These are phyloP conservation scores for Dictyostelium capitatum DNA, from an alignment of 78 protist species.

Conservation along the genomic window DNA sequence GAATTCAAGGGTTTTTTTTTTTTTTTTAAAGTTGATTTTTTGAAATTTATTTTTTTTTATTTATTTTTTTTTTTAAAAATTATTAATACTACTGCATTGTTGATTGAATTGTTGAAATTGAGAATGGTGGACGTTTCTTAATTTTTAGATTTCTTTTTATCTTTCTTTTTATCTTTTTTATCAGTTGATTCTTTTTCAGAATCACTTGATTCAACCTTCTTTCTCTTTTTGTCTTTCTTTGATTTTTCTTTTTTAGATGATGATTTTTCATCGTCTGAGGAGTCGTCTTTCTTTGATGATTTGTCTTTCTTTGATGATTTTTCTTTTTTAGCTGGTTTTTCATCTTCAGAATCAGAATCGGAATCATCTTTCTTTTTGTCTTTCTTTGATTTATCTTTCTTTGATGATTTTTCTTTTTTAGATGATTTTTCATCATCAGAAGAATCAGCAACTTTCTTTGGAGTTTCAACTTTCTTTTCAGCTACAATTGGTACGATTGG, in stretches of 20 bases:
- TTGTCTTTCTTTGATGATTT: constrained; percentile 42
- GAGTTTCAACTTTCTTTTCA: neutral
- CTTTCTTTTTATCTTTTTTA: constrained; percentile 38
- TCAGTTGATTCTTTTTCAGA: constrained; percentile 58
- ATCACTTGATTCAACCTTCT: constrained; percentile 12
- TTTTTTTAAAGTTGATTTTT: too few relatives aligned
- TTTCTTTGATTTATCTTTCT: constrained; percentile 3
- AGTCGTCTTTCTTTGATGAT: constrained; percentile 15
- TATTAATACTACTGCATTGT: neutral
- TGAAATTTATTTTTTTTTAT: too few relatives aligned
- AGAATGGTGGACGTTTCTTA: too few relatives aligned
- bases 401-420: constrained; percentile 6
- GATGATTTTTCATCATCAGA: constrained; percentile 38
- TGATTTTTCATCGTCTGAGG: neutral
- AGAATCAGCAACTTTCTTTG: neutral
- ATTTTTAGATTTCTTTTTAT: constrained; percentile 5
- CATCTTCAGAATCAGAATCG: constrained; percentile 22
- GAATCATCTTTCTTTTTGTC: constrained; percentile 40
- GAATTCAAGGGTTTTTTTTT: too few relatives aligned
- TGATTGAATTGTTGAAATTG: too few relatives aligned
- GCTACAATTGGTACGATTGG: neutral
- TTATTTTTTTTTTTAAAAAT: neutral
- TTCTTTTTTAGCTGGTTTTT: neutral
- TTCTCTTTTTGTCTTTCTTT: constrained; percentile 37
- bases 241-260: constrained; percentile 44